Evolutionary conservation across 495 filamentous ascomycete genomes (phyloP).

Genomic region (Clohesyomyces aquaticus): DNA sequence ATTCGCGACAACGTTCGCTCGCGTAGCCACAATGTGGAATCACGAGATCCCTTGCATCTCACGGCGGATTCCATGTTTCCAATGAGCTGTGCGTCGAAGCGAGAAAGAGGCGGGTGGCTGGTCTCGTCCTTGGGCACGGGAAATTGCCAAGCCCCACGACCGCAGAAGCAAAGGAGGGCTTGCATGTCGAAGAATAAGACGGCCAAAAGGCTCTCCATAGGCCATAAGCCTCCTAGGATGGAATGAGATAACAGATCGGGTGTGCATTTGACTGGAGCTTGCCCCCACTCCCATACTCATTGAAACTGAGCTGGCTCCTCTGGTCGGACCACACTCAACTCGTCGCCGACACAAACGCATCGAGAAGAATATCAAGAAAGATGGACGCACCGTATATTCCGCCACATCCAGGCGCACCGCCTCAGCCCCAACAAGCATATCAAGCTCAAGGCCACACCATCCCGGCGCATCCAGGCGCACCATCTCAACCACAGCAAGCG

Average conservation of each 20-base stretch:
- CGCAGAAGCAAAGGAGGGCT: not conserved
- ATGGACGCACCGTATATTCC: not conserved
- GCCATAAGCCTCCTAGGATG: not conserved
- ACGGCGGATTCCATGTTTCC: not conserved
- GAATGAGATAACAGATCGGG: too few species aligned
- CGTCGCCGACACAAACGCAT: not conserved
- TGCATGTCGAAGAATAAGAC: not conserved
- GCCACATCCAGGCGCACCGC: not conserved
- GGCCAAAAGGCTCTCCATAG: not conserved
- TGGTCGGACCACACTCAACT: too few species aligned
- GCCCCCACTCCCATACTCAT: too few species aligned
- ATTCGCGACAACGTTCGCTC: not conserved
- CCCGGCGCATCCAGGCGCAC: not conserved
- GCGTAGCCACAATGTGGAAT: slow-evolving; percentile 1
- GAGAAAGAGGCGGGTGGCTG: slow-evolving; percentile 4
- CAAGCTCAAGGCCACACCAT: not conserved
- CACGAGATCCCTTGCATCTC: slow-evolving; percentile 1
- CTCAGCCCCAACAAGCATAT: not conserved
- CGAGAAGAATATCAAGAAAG: not conserved
- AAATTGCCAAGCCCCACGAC: not conserved
- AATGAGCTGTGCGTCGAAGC: not conserved
- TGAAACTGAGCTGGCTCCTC: too few species aligned
- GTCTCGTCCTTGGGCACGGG: not conserved
- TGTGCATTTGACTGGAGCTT: too few species aligned
- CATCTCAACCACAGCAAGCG: not conserved